A percentile compares a stretch with the other conserved stretches of the same genome.
Conservation (phyloP, 2,329 filamentous ascomycete species). For the Parasarocladium wereldwijsianum region DNA sequence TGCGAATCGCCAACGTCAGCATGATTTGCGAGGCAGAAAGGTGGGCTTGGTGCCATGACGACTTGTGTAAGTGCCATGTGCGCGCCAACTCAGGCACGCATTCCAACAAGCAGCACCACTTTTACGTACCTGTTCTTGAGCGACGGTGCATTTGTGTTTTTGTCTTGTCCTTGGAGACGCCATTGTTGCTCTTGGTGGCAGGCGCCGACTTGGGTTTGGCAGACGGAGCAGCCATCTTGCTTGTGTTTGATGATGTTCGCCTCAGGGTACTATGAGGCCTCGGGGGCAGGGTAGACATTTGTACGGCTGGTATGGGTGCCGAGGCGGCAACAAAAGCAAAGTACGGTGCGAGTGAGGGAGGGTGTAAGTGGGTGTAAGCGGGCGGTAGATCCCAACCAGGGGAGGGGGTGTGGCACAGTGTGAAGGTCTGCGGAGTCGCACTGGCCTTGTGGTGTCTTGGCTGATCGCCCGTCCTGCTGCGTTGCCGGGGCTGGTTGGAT, state of each 20-base stretch:
- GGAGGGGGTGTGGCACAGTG: constrained; percentile 7
- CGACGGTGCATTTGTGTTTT: constrained; percentile 83
- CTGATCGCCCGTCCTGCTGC: neutral
- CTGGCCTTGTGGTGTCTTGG: constrained; percentile 5
- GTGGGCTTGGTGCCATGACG: neutral
- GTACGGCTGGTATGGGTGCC: constrained; percentile 4
- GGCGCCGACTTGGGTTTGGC: constrained; percentile 41
- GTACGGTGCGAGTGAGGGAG: constrained; percentile 4
- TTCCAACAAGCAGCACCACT: too few species aligned
- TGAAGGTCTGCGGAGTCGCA: constrained; percentile 1
- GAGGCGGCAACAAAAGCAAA: constrained; percentile 1
- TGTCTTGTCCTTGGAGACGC: constrained; percentile 37
- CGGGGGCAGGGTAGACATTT: constrained; percentile 56
- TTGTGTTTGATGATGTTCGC: constrained; percentile 28
- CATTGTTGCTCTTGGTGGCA: constrained; percentile 22
- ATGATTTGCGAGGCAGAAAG: neutral
- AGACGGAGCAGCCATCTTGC: constrained; percentile 47
- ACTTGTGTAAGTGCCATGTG: constrained; percentile 8
- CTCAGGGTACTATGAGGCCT: constrained; percentile 35
- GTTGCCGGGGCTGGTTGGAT: constrained; percentile 2
- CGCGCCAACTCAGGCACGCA: too few species aligned
- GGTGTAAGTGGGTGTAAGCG: constrained; percentile 1
- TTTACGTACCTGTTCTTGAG: constrained; percentile 86
- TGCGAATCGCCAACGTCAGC: constrained; percentile 12
- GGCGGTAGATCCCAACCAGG: constrained; percentile 2